Evolutionary conservation across 2,329 filamentous ascomycete species (phyloP).

Genomic region (Fusarium sp.): DNA sequence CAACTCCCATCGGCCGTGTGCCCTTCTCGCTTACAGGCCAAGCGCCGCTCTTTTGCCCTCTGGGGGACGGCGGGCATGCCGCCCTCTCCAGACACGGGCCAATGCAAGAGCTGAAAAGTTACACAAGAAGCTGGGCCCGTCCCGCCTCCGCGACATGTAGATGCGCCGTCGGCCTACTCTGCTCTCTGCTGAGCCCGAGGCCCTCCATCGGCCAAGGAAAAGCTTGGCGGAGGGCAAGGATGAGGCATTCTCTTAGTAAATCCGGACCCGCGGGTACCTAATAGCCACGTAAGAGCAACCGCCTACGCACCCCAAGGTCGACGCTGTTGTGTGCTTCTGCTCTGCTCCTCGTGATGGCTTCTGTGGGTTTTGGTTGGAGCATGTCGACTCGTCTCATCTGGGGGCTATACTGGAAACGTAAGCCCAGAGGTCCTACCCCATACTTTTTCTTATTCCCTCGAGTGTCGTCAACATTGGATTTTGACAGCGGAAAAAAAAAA

Average conservation of each 20-base stretch:
- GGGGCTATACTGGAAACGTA: not conserved
- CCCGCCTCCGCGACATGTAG: conserved; percentile 12
- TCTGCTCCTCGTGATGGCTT: not conserved
- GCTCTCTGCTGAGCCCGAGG: not conserved
- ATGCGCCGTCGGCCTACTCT: too few species aligned
- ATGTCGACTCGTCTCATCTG: not conserved
- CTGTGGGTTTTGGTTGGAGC: not conserved
- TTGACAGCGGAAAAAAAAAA: conserved; percentile 20
- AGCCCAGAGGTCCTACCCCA: not conserved
- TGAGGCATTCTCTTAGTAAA: conserved; percentile 47
- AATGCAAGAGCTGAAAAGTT: conserved; percentile 37
- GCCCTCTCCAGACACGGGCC: conserved; percentile 11
- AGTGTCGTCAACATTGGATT: conserved; percentile 29
- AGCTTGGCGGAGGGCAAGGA: conserved; percentile 40
- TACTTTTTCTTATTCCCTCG: not conserved
- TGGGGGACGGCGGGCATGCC: not conserved
- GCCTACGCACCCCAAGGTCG: not conserved
- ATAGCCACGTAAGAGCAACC: conserved; percentile 47
- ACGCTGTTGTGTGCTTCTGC: not conserved
- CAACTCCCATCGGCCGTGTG: conserved; percentile 26
- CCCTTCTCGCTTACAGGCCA: conserved; percentile 25
- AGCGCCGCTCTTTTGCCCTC: too few species aligned
- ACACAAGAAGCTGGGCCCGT: conserved; percentile 13
- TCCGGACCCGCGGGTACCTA: conserved; percentile 38
- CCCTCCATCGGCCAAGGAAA: conserved; percentile 30